Base-by-base conservation (phyloP, 495 filamentous ascomycete species). In the Opeltia flavorubescens region DNA sequence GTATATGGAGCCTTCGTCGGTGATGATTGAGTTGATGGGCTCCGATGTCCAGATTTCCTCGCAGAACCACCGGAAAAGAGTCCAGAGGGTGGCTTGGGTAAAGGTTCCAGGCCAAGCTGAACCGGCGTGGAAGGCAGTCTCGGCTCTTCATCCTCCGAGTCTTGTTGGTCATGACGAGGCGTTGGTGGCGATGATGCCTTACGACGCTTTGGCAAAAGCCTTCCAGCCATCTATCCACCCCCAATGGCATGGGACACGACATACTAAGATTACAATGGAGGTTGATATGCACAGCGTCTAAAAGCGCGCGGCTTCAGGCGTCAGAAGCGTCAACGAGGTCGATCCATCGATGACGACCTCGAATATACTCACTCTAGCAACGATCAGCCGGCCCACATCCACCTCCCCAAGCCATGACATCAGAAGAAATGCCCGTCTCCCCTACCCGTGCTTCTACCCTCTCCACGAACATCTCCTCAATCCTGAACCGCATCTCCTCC, bases 381-480 rank as follows among this genome's bases (percentile, higher is more conserved):
- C 29, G 13, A 31, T 6, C 6, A 31, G 6, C 6, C 13, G 6
- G 13, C 29, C 29, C 6, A 31, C 6, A 6, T 31, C 6, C 6
- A 6, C 29, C 29, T 13, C 29, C 29, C 29, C 6, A 40, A 23
- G 17, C 6, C 6, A 17, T 7, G 15, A 40, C 15, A 27, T n/a
- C n/a, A 5, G 25, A n/a, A n/a, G 1, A 51, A 29, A 54, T 54
- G 48, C 51, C 8, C 9, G 39, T 54, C 12, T 29, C 41, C 36
- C 54, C 54, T 20, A 26, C 41, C 36, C 48, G 51, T 9, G 45
- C 53, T 13, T 39, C 44, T 4, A 21, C 35, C 45, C 50, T 55
- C 29, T 36, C 48, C 42, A 36, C 30, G 0, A 44, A 43, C 45
- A 21, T 57, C 41, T 25, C 41, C 26, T 29, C 51, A 25, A 43